A percentile compares a stretch with the other conserved stretches of the same genome.
Evolutionary conservation across 352 stramenopile species (phyloP).

Genomic region (Aphanomyces cochlioides): DNA sequence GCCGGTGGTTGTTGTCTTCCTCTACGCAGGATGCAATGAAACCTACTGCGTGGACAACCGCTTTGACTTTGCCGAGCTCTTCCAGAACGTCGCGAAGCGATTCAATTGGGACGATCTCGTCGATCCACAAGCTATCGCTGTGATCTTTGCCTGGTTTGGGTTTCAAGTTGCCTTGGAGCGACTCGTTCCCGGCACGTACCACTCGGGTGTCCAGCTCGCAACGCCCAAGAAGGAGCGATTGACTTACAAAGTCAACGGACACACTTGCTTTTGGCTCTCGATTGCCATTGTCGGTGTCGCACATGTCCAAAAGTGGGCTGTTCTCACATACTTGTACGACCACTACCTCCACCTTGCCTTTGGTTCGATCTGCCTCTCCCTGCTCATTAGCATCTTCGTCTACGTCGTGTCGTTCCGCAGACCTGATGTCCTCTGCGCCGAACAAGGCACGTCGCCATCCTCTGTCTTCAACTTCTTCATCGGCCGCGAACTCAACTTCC

Average conservation of each 20-base stretch:
- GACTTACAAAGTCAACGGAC: conserved; percentile 80
- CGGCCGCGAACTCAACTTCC: conserved; percentile 87
- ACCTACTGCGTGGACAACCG: conserved; percentile 27
- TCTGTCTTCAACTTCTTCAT: conserved; percentile 91
- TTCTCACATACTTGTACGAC: conserved; percentile 42
- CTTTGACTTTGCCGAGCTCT: conserved; percentile 25
- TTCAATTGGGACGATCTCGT: conserved; percentile 32
- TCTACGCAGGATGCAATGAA: conserved; percentile 25
- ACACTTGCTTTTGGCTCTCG: conserved; percentile 80
- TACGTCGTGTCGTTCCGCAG: conserved; percentile 55
- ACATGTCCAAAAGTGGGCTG: conserved; percentile 25
- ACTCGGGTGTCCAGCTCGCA: conserved; percentile 47
- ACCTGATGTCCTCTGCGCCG: conserved; percentile 55
- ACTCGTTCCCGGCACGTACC: conserved; percentile 58
- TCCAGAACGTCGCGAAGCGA: conserved; percentile 31
- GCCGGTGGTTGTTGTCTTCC: conserved; percentile 47
- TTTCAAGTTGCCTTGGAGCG: conserved; percentile 78
- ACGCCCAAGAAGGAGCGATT: conserved; percentile 40
- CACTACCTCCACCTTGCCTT: conserved; percentile 58
- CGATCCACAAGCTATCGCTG: conserved; percentile 32
- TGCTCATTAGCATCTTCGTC: conserved; percentile 57
- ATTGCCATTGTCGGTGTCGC: conserved; percentile 37
- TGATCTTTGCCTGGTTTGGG: conserved; percentile 58
- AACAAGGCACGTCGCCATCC: conserved; percentile 65
- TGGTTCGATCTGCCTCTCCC: conserved; percentile 48